Evolutionary conservation across 257 asterid species (phyloP).

Genomic region (Paraleonurus japonicus): DNA sequence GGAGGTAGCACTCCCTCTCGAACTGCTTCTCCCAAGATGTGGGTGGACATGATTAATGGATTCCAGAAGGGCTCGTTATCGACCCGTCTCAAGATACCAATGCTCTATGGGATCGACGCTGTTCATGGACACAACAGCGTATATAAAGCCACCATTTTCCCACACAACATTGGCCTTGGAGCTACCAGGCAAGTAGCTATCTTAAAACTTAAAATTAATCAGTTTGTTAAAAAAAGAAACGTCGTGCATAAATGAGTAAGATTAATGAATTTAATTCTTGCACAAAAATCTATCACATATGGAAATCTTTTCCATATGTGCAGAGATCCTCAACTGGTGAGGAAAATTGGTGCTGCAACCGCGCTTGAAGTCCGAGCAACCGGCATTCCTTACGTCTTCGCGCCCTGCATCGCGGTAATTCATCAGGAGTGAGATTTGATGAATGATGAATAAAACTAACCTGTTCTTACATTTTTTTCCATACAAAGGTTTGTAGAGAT

Average conservation of each 20-base stretch:
- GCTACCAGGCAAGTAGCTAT: conserved; percentile 53
- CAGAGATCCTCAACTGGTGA: conserved; percentile 60
- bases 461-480: background rate
- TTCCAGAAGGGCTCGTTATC: conserved; percentile 58
- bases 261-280: background rate
- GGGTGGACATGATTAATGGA: conserved; percentile 67
- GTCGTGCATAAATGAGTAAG: background rate
- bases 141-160: conserved; percentile 60
- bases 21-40: conserved; percentile 45
- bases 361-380: conserved; percentile 78
- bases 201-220: background rate
- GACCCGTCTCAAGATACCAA: conserved; percentile 60
- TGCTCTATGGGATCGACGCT: conserved; percentile 72
- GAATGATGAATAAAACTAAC: background rate
- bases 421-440: background rate
- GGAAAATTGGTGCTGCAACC: conserved; percentile 68
- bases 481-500: conserved; percentile 46
- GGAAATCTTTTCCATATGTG: background rate
- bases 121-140: conserved; percentile 65
- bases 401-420: conserved; percentile 75
- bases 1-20: conserved; percentile 68
- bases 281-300: no score
- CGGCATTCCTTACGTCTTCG: conserved; percentile 59
- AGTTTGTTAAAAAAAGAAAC: no score
- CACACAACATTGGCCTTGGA: conserved; percentile 71